These are phyloP conservation scores for Corymbia maculata DNA, from an alignment of 345 rosid species.

Conservation along the genomic window DNA sequence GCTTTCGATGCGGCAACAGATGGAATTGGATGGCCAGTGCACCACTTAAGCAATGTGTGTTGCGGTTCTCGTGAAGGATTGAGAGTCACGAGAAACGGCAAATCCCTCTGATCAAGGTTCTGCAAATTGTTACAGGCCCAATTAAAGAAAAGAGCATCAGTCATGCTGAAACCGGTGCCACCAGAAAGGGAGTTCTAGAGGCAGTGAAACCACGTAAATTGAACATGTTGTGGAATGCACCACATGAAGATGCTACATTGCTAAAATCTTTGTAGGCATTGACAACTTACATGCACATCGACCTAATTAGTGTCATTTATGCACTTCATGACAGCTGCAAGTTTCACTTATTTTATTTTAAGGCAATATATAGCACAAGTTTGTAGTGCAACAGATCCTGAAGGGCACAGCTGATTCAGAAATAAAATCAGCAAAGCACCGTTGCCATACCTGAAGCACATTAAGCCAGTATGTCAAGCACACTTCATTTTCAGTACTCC, in stretches of 20 bases:
- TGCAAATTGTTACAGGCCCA: slow-evolving; percentile 10
- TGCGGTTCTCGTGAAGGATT: slow-evolving; percentile 67
- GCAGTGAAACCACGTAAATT: not conserved
- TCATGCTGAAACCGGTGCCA: not conserved
- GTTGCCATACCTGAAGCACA: slow-evolving; percentile 68
- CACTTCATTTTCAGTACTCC: slow-evolving; percentile 45
- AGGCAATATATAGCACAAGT: slow-evolving; percentile 19
- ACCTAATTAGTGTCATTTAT: not conserved
- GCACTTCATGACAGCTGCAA: not conserved
- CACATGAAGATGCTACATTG: not conserved
- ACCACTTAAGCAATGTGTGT: slow-evolving; percentile 62
- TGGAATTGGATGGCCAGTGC: slow-evolving; percentile 85
- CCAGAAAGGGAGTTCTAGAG: not conserved
- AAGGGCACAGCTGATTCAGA: not conserved
- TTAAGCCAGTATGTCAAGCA: slow-evolving; percentile 95
- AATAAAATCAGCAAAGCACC: not conserved
- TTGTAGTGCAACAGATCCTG: slow-evolving; percentile 18
- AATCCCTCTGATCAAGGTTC: slow-evolving; percentile 64
- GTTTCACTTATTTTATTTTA: not conserved
- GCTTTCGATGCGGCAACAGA: slow-evolving; percentile 85
- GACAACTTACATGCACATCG: not conserved
- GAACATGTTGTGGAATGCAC: not conserved
- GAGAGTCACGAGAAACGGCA: slow-evolving; percentile 72
- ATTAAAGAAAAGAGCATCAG: not conserved
- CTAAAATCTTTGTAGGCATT: not conserved